These are phyloP conservation scores for Sinapis alba DNA, from an alignment of 441 rosid genomes.

Conservation along the genomic window DNA sequence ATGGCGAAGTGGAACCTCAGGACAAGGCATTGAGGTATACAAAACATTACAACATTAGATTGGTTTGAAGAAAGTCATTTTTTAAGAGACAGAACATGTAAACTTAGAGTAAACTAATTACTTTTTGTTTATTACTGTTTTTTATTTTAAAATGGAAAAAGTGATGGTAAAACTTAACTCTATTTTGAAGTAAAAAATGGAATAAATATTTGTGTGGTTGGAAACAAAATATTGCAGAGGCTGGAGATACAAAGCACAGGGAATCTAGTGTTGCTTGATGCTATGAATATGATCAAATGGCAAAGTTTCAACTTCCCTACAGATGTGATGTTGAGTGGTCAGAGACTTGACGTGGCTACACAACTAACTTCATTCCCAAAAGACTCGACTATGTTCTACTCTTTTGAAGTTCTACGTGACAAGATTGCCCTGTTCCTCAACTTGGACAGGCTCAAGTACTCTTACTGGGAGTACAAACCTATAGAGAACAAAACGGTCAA, in stretches of 20 bases:
- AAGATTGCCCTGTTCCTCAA: conserved; percentile 67
- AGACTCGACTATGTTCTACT: conserved; percentile 59
- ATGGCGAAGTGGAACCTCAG: conserved; percentile 83
- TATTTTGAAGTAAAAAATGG: background rate
- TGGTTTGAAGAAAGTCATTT: background rate
- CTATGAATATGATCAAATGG: conserved; percentile 62
- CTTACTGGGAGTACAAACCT: conserved; percentile 91
- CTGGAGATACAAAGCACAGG: conserved; percentile 65
- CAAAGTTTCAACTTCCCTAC: conserved; percentile 96
- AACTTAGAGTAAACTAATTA: background rate
- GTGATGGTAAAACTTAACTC: background rate
- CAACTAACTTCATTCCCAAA: conserved; percentile 73
- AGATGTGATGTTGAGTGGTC: conserved; percentile 79
- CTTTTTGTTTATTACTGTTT: background rate
- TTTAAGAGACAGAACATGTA: background rate
- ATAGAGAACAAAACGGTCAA: conserved; percentile 61
- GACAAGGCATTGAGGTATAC: conserved; percentile 88
- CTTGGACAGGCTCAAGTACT: conserved; percentile 65
- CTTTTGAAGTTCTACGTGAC: conserved; percentile 65
- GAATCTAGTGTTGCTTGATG: conserved; percentile 71
- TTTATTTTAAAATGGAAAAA: background rate
- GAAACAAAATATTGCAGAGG: conserved; percentile 52
- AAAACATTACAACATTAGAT: conserved; percentile 11
- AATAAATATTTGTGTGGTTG: background rate
- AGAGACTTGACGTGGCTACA: conserved; percentile 76